Conservation (phyloP, 2,329 filamentous ascomycete species). For the Pseudocercospora fuligena region DNA sequence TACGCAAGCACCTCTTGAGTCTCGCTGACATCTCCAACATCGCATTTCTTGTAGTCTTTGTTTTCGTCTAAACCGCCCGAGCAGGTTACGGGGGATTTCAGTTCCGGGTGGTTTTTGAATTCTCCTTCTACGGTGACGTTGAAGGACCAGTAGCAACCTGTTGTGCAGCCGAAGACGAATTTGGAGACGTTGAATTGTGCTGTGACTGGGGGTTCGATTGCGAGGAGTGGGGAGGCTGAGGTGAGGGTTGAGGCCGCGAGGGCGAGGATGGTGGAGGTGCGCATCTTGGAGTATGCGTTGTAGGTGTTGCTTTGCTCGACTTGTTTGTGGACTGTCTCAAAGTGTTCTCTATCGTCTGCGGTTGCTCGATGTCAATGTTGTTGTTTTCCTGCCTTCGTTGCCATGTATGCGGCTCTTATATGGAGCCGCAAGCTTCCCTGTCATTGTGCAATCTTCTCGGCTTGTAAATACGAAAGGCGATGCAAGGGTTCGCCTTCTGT, state of each 20-base stretch:
- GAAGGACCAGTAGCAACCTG: constrained; percentile 32
- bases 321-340: background rate
- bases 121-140: constrained; percentile 26
- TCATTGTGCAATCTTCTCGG: background rate
- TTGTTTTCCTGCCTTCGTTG: background rate
- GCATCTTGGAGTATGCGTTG: constrained; percentile 26
- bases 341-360: background rate
- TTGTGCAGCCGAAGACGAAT: constrained; percentile 35
- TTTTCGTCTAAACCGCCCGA: constrained; percentile 22
- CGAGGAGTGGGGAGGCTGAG: constrained; percentile 22
- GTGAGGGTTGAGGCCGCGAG: constrained; percentile 28
- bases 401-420: background rate
- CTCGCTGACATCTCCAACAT: constrained; percentile 14
- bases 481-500: background rate
- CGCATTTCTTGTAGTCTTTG: constrained; percentile 34
- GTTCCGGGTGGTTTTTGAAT: constrained; percentile 25
- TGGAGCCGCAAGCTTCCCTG: background rate
- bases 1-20: constrained; percentile 27
- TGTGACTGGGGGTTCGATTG: background rate
- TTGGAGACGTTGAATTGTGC: constrained; percentile 30
- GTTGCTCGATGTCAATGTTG: background rate
- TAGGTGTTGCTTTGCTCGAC: constrained; percentile 8
- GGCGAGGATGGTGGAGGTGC: constrained; percentile 27
- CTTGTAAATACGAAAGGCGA: background rate
- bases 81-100: constrained; percentile 27